Conservation (phyloP, 352 stramenopile species). For the Phytophthora multivora region DNA sequence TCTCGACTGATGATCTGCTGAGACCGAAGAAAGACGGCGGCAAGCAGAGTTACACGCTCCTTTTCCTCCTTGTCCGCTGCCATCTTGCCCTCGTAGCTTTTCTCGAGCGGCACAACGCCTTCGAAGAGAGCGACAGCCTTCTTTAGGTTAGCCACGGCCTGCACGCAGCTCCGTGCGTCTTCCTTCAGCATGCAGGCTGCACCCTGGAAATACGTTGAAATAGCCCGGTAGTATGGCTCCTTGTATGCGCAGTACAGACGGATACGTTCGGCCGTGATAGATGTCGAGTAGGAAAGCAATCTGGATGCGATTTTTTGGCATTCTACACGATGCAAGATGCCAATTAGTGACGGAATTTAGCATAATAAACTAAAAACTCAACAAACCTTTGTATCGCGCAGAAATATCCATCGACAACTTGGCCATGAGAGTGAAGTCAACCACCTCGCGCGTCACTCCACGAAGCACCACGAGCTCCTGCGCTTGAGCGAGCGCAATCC, state of each 20-base stretch:
- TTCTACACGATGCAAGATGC: constrained; percentile 15
- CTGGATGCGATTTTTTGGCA: constrained; percentile 34
- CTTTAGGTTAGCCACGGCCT: constrained; percentile 69
- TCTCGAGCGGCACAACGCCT: constrained; percentile 35
- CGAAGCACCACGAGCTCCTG: constrained; percentile 73
- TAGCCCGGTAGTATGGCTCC: constrained; percentile 56
- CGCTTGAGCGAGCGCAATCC: constrained; percentile 63
- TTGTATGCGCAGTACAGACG: constrained; percentile 64
- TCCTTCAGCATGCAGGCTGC: constrained; percentile 58
- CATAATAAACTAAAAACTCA: neutral
- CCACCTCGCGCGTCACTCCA: constrained; percentile 57
- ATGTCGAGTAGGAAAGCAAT: constrained; percentile 45
- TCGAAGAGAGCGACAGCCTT: constrained; percentile 44
- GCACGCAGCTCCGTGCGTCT: constrained; percentile 49
- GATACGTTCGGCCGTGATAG: constrained; percentile 42
- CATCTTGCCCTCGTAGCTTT: constrained; percentile 47
- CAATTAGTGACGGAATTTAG: no score
- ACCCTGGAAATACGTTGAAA: constrained; percentile 71
- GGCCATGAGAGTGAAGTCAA: constrained; percentile 71
- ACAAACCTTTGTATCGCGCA: constrained; percentile 48
- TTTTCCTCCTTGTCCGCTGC: constrained; percentile 40
- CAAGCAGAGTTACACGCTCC: constrained; percentile 40
- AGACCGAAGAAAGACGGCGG: constrained; percentile 53
- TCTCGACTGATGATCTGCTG: constrained; percentile 72
- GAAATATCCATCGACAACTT: constrained; percentile 68